Conservation (phyloP, 2,329 filamentous ascomycete species). For the Chaetomiaceae sp. region DNA sequence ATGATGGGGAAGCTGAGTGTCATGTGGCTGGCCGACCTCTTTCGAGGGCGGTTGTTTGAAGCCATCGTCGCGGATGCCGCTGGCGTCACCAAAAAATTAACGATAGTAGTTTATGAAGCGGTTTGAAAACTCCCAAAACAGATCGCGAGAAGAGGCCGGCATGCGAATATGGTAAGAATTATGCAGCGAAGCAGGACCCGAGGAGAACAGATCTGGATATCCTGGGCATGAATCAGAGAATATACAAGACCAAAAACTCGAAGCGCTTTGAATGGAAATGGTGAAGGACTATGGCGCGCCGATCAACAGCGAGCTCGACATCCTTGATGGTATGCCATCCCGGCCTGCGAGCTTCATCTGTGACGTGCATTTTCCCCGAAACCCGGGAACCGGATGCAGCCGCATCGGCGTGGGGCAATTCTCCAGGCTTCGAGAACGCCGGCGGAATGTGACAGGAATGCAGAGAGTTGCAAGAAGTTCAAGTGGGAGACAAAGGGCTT, state of each 20-base stretch:
- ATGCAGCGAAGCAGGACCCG: too few relatives aligned
- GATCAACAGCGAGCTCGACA: neutral
- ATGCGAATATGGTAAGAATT: too few relatives aligned
- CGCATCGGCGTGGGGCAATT: neutral
- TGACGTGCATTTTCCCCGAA: neutral
- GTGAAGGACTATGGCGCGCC: too few relatives aligned
- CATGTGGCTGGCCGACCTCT: slow-evolving; percentile 23
- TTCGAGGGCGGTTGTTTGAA: neutral
- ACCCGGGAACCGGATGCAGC: neutral
- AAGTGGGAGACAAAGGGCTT: too few relatives aligned
- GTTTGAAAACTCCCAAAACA: neutral
- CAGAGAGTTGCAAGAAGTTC: too few relatives aligned
- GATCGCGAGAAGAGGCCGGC: neutral
- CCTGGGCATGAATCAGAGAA: too few relatives aligned
- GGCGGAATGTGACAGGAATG: neutral
- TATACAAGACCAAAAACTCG: too few relatives aligned
- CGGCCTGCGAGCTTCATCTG: neutral
- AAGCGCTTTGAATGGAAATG: too few relatives aligned
- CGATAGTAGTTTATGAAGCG: too few relatives aligned
- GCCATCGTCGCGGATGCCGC: neutral
- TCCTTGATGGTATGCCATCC: neutral
- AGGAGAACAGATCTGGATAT: too few relatives aligned
- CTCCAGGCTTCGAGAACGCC: neutral
- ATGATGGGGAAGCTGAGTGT: slow-evolving; percentile 54
- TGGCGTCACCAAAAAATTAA: neutral